Conservation (phyloP, 2,329 filamentous ascomycete genomes). For the Phyllosticta citriasiana region DNA sequence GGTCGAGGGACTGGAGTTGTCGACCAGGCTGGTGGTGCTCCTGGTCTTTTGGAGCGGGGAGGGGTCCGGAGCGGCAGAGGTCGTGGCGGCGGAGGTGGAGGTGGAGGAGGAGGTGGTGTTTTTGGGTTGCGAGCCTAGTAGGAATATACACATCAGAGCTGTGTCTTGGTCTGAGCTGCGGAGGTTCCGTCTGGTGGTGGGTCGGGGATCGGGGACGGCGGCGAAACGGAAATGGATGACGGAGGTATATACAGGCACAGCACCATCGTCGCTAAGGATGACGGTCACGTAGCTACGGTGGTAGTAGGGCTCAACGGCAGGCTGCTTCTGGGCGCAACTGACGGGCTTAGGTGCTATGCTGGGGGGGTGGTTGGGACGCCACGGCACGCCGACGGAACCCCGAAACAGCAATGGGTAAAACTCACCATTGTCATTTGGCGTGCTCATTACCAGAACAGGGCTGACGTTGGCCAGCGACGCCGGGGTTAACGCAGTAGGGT, state of each 20-base stretch:
- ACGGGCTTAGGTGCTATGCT: not conserved
- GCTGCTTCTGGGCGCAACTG: not conserved
- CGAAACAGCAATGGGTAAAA: constrained; percentile 1
- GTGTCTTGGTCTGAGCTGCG: constrained; percentile 8
- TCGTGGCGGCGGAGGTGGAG: not conserved
- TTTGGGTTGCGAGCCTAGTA: constrained; percentile 10
- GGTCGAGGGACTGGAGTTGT: constrained; percentile 18
- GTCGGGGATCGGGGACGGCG: constrained; percentile 6
- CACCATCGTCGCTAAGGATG: constrained; percentile 11
- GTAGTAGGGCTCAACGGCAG: not conserved
- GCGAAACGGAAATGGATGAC: not conserved
- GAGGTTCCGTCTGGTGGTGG: constrained; percentile 5
- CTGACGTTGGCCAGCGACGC: constrained; percentile 12
- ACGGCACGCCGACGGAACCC: not conserved
- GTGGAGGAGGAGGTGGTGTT: constrained; percentile 3
- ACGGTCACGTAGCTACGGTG: constrained; percentile 7
- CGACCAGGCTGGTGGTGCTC: constrained; percentile 39
- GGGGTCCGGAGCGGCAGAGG: not conserved
- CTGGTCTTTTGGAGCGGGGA: constrained; percentile 36
- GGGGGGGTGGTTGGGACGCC: not conserved
- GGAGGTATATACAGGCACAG: not conserved
- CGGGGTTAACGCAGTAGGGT: not conserved
- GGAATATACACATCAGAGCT: constrained; percentile 9
- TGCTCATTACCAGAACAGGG: constrained; percentile 30
- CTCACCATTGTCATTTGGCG: constrained; percentile 32